Percentiles rank a stretch among this genome's conserved stretches.
These are phyloP conservation scores for Teratosphaeria pseudoeucalypti DNA, from an alignment of 2,329 filamentous ascomycete genomes.

Conservation along the genomic window DNA sequence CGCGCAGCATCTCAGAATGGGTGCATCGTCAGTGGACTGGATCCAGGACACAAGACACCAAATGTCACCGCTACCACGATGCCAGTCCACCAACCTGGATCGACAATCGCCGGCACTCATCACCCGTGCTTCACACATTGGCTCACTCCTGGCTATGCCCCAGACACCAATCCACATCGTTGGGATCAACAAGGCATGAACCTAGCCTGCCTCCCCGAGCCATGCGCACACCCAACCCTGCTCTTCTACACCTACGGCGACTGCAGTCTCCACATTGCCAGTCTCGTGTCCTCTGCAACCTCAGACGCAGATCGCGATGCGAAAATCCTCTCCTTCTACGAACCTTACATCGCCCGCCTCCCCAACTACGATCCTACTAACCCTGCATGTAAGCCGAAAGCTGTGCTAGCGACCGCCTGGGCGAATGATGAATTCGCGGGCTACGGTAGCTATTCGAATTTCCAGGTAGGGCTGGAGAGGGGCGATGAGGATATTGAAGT, in stretches of 20 bases:
- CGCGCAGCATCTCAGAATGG: neutral
- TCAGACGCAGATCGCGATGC: conserved; percentile 40
- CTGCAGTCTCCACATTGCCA: conserved; percentile 46
- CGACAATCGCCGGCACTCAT: conserved; percentile 1
- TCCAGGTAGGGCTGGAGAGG: conserved; percentile 61
- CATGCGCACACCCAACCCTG: conserved; percentile 63
- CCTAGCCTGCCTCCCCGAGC: conserved; percentile 53
- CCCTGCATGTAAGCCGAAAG: conserved; percentile 51
- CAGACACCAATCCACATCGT: conserved; percentile 47
- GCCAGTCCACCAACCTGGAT: conserved; percentile 22
- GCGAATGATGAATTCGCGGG: conserved; percentile 68
- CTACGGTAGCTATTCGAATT: conserved; percentile 75
- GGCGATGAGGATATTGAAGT: conserved; percentile 62
- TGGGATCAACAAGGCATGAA: conserved; percentile 61
- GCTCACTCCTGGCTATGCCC: conserved; percentile 58
- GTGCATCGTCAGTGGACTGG: neutral
- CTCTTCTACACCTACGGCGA: conserved; percentile 72
- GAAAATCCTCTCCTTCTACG: conserved; percentile 56
- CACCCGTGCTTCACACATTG: conserved; percentile 63
- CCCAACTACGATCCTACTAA: conserved; percentile 51
- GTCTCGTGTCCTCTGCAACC: conserved; percentile 13
- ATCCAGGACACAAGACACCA: conserved; percentile 15
- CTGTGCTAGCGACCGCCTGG: conserved; percentile 65
- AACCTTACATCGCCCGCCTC: conserved; percentile 66
- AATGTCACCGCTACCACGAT: conserved; percentile 29